Evolutionary conservation across 371 early-diverging fungal genomes (phyloP), one percentile per base, ranked within the genome.

Genomic region (Funneliformis caledonium): DNA sequence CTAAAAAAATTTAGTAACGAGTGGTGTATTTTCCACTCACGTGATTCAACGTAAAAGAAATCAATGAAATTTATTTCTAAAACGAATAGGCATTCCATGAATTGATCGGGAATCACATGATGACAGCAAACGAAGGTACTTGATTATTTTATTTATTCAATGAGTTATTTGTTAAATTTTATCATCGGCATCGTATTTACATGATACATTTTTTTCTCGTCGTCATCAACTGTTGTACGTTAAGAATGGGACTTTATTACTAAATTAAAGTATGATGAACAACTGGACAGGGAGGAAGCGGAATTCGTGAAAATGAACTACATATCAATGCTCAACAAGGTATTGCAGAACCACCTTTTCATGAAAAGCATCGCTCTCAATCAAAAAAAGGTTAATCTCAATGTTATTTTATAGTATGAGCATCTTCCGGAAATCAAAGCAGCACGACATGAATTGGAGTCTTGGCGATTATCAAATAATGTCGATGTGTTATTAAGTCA

Each of bases 41-140:
- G 19, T 37, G 61, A 52, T 26, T 26, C 26, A 26, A 26, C 26
- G 26, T 26, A 26, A 56, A 16, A 43, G 59, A 62, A 31, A 69
- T 59, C 2, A 59, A 14, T 47, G 26, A 64, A 78, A 67, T 19
- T 43, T 12, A 37, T 22, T n/a, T 73, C 33, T 3, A 26, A 67
- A 50, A 52, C 59, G 19, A 65, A 67, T 72, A 91, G 89, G 92
- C 95, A 4, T 85, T 93, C 56, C 87, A 92, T 33, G 87, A 86
- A 61, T 84, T 94, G 52, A 83, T 92, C 0, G 82, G 85, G 59
- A 86, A 89, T 80, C 89, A 91, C 78, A 85, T 93, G 88, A 80
- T 94, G 86, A 91, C 88, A 4, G 86, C 85, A 45, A 85, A 84
- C 67, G 91, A 88, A 87, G 94, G 94, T 92, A 82, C 14, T 31